phyloP scores from a whole-genome alignment of 2,329 filamentous ascomycete genomes.

The Curvularia hawaiiensis region DNA sequence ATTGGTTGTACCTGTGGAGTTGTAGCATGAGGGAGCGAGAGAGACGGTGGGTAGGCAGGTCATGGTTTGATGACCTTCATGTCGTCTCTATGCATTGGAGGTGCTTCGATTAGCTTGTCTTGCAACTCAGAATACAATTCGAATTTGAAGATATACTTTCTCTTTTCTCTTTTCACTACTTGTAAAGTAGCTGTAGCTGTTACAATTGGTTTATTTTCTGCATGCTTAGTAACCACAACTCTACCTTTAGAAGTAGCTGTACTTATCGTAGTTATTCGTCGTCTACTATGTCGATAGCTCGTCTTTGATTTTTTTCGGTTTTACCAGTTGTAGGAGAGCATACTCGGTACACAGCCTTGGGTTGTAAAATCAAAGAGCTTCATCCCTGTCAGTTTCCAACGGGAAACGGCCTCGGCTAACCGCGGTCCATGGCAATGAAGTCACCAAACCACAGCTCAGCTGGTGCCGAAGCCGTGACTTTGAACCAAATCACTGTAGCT shows the following conservation, averaged over 20 bases:
- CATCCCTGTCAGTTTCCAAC: slow-evolving; percentile 1
- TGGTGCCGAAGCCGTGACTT: slow-evolving; percentile 3
- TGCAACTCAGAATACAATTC: neutral
- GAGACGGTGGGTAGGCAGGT: neutral
- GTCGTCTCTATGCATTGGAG: neutral
- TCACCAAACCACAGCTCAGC: slow-evolving; percentile 5
- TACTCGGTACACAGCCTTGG: neutral
- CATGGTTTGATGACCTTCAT: neutral
- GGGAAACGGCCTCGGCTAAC: slow-evolving; percentile 23
- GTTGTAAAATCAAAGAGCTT: neutral
- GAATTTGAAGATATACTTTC: neutral
- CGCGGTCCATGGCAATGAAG: slow-evolving; percentile 15
- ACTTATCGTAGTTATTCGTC: no score
- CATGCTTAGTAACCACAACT: no score
- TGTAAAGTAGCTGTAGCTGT: no score
- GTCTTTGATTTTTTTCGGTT: no score
- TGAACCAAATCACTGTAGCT: neutral
- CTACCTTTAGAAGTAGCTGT: no score
- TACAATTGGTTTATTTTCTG: no score
- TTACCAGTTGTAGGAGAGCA: no score
- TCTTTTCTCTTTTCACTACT: neutral
- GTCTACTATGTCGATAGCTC: no score
- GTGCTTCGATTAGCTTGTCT: neutral
- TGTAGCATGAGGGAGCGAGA: neutral
- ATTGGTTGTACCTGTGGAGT: neutral